Evolutionary conservation across 257 asterid species (phyloP), one percentile per base, ranked within the genome.

Genomic region (Penstemon newberryi): DNA sequence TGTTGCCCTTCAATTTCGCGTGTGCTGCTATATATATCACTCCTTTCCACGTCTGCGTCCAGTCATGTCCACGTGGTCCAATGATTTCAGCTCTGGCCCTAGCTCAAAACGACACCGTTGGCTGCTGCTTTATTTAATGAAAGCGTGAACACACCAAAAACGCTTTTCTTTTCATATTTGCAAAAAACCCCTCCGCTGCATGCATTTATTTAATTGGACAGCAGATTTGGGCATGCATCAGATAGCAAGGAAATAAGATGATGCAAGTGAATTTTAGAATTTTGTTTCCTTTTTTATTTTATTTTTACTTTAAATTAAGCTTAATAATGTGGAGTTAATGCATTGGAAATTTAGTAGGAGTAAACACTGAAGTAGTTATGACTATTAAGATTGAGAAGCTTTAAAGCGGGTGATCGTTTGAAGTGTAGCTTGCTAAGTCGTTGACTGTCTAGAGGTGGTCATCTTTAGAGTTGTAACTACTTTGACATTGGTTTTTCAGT

Each of bases 311-410:
- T 6, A 42, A 38, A 15, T 18, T 0, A 47, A 52, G 51, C 42
- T 47, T 58, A 69, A 53, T 53, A 38, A 5, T 18, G 41, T 71
- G 68, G 69, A 61, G 60, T 51, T 62, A 6, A 45, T 51, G 65
- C 70, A 58, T 39, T 64, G 74, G 19, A 38, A 42, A 8, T 52
- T 54, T 25, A 13, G 45, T 45, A 4, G 9, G 37, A 58, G 55
- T 44, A 43, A 25, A 37, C 19, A n/a, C 7, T 44, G 61, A 53
- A n/a, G 60, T 67, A 65, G 49, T n/a, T 50, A 5, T 51, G 49
- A 69, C 6, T 44, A 36, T 44, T 7, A 7, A 42, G 33, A 25
- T 25, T 25, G 33, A 25, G 33, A 25, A 25, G 33, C 33, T 25
- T 25, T 25, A 25, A 70, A 59, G 9, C 3, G 15, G 3, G 8